These are phyloP conservation scores for Phycomyces nitens DNA, from an alignment of 192 early-diverging fungal species.

Conservation along the genomic window DNA sequence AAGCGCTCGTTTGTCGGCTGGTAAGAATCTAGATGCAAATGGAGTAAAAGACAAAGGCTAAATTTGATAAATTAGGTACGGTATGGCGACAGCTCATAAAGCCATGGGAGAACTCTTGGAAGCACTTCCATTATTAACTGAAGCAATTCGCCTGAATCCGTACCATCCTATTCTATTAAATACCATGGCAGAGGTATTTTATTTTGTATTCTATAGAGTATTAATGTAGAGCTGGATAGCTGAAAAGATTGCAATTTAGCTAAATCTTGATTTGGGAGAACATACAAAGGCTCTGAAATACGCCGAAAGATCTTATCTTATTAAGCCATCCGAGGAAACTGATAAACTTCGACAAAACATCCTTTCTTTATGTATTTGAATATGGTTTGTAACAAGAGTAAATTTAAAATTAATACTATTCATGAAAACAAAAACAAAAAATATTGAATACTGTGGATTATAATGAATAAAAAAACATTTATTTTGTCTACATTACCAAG, in stretches of 20 bases:
- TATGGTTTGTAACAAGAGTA: no score
- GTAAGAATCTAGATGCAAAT: conserved; percentile 1
- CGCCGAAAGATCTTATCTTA: conserved; percentile 1
- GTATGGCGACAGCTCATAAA: conserved; percentile 23
- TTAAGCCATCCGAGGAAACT: no score
- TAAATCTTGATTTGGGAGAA: conserved; percentile 6
- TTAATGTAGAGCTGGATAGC: no score
- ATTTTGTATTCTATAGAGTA: background rate
- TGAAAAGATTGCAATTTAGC: no score
- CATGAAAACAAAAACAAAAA: no score
- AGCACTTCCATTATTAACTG: conserved; percentile 21
- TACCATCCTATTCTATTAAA: conserved; percentile 24
- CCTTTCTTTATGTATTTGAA: no score
- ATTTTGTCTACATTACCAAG: no score
- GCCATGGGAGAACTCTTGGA: conserved; percentile 10
- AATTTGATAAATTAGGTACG: conserved; percentile 9
- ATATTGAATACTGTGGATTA: no score
- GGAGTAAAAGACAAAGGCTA: background rate
- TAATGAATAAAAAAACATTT: no score
- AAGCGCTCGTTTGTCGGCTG: conserved; percentile 28
- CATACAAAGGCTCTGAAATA: conserved; percentile 9
- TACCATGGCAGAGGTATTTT: conserved; percentile 29
- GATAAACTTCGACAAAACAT: no score
- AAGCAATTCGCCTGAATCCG: conserved; percentile 26
- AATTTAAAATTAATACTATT: no score